Evolutionary conservation across 2,329 filamentous ascomycete genomes (phyloP), one percentile per base, ranked within the genome.

Genomic region (Amauroascus niger): DNA sequence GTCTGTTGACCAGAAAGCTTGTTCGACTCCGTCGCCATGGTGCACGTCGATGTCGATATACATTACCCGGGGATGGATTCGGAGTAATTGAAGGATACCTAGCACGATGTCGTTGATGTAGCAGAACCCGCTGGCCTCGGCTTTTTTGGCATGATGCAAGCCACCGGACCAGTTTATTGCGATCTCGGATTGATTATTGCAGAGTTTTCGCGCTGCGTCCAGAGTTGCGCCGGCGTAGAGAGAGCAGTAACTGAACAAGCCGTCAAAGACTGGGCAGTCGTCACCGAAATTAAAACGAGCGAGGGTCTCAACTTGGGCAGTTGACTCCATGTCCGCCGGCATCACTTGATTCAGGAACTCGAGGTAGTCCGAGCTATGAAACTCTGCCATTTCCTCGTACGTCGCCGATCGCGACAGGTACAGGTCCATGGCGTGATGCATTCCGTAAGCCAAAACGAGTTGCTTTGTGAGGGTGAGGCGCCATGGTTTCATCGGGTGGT

Each of bases 401-500:
- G 86, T 91, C 28, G 93, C 93, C 11, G 85, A 80, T 24, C 90
- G 82, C 22, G 91, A 81, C 49, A 88, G 79, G 71, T 94, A 96
- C 60, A 91, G 85, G 71, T 97, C 89, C 93, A 98, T 97, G 58
- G 88, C 89, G 64, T 91, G 87, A 63, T 94, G 89, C 79, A 98
- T 88, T 60, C 93, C 93, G 69, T 97, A 97, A 1, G 88, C 86
- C 66, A 94, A 84, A 59, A 98, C 88, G 45, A 98, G 80, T 63
- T 93, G 88, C 69, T 98, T 97, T 54, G 93, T 94, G 53, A 98
- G 79, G 14, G 90, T 96, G 59, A 98, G 75, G 33, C 93, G 87
- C 91, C 93, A 97, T 55, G 93, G 93, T 70, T 98, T 98, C 93
- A 98, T 98, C 18, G 93, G 93, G 74, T 98, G 93, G 8, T 88